Base-by-base conservation (phyloP, 371 early-diverging fungal genomes). In the Mortierella polycephala region DNA sequence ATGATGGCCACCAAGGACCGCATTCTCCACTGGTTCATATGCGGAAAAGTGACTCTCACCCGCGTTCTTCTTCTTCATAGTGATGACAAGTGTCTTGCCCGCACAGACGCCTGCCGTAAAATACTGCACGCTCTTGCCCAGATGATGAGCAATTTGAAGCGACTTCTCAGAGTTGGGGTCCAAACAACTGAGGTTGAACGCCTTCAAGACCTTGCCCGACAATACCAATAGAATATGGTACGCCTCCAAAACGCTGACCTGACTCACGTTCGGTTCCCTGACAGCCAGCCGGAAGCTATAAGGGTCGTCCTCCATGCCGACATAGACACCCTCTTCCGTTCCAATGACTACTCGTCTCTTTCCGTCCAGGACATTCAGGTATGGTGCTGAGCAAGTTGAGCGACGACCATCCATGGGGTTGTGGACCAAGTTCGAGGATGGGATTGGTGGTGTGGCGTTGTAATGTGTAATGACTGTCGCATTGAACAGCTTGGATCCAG, bases 321-420 rank as follows among this genome's bases (percentile, higher is more conserved):
- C 86, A 70, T 88, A 95, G 2, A 97, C 86, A 39, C 96, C 97
- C 2, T 85, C 84, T 57, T 96, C 96, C 1, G 96, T 95, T 60
- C 96, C 97, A 45, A 96, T 88, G 1, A 90, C 91, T 30, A 94
- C 85, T 56, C 90, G 85, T 11, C 83, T 85, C 67, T 89, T 86
- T 60, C 90, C 87, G 64, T 90, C 90, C 57, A 82, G 37, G 30
- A 62, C 59, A 52, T 79, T 72, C 83, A 87, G 76, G 66, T 89
- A 94, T 1, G 88, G 89, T n/a, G 91, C 88, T 0, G 93, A 92
- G 63, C 92, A 93, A 56, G 88, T 92, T 65, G 95, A 81, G 39
- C 86, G 86, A 57, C 85, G 85, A n/a, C 80, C 80, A 16, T 79
- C 61, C 66, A 72, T 61, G 30, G 73, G 69, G 58, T 79, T 68